Percentiles rank a stretch among this genome's conserved stretches.
Conservation (phyloP, 2,329 filamentous ascomycete species). For the Chaetomiaceae sp. region DNA sequence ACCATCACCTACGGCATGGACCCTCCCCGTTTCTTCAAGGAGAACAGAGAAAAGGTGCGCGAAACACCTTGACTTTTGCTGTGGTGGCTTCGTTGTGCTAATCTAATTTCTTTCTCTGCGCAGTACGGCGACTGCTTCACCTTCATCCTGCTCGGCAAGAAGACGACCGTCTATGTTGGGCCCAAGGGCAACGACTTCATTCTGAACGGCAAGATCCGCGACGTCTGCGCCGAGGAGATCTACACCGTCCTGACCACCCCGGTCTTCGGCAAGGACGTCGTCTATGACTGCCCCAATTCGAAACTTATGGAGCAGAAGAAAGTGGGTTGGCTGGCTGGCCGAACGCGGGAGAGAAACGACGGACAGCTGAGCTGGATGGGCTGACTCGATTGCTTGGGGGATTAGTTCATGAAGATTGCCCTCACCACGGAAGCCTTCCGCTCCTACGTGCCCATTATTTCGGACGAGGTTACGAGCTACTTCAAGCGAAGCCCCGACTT, state of each 20-base stretch:
- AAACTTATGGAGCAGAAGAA: slow-evolving; percentile 90
- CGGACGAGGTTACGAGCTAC: slow-evolving; percentile 61
- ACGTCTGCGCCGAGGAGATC: slow-evolving; percentile 50
- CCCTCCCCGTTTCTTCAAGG: slow-evolving; percentile 79
- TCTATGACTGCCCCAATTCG: slow-evolving; percentile 78
- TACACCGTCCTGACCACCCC: slow-evolving; percentile 46
- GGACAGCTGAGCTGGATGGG: background rate
- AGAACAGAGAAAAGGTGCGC: slow-evolving; percentile 59
- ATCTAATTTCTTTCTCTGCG: background rate
- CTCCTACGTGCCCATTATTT: slow-evolving; percentile 65
- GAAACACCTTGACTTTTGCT: background rate
- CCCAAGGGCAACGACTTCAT: slow-evolving; percentile 50
- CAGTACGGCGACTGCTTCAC: slow-evolving; percentile 50
- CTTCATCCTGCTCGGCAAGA: slow-evolving; percentile 46
- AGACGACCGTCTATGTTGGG: slow-evolving; percentile 46
- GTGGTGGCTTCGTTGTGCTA: background rate
- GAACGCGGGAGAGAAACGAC: background rate
- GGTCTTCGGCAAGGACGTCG: slow-evolving; percentile 69
- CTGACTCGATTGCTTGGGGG: slow-evolving; percentile 7
- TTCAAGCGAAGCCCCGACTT: slow-evolving; percentile 51
- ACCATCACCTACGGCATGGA: slow-evolving; percentile 94
- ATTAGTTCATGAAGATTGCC: slow-evolving; percentile 66
- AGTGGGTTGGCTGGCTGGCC: slow-evolving; percentile 35
- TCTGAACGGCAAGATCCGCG: slow-evolving; percentile 47
- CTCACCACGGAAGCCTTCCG: slow-evolving; percentile 59